phyloP scores from a whole-genome alignment of 1,284 basidiomycete genomes.

The Trichosporon asahii region DNA sequence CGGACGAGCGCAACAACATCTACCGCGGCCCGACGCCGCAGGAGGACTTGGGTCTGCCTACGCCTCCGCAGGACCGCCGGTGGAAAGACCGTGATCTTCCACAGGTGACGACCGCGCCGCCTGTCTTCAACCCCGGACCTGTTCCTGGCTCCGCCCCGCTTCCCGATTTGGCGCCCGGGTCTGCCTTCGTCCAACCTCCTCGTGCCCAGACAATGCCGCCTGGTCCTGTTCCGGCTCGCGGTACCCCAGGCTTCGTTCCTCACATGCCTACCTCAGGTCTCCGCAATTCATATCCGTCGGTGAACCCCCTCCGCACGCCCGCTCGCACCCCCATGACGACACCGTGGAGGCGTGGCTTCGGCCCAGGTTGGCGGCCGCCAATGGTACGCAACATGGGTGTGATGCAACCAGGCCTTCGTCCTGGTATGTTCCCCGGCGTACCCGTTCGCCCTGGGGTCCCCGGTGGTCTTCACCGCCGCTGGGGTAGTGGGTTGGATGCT shows the following conservation, averaged over 20 bases:
- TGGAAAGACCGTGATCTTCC: not conserved
- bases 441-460: not conserved
- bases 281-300: not conserved
- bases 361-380: not conserved
- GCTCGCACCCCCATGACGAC: slow-evolving; percentile 6
- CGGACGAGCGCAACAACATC: not conserved
- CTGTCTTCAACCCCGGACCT: not conserved
- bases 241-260: not conserved
- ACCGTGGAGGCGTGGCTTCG: not conserved
- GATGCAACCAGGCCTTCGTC: not conserved
- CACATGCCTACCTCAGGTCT: not conserved
- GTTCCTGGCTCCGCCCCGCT: not conserved
- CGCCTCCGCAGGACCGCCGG: not conserved
- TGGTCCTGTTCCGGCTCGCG: not conserved
- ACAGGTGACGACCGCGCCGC: not conserved
- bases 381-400: not conserved
- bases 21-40: not conserved
- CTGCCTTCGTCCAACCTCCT: not conserved
- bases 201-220: slow-evolving; percentile 2
- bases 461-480: not conserved
- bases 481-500: not conserved
- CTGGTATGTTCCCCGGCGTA: not conserved
- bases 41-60: not conserved
- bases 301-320: not conserved
- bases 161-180: not conserved